A percentile compares a stretch with the other conserved stretches of the same genome.
Evolutionary conservation across 2,329 filamentous ascomycete species (phyloP).

Genomic region (Plectosphaerella plurivora): DNA sequence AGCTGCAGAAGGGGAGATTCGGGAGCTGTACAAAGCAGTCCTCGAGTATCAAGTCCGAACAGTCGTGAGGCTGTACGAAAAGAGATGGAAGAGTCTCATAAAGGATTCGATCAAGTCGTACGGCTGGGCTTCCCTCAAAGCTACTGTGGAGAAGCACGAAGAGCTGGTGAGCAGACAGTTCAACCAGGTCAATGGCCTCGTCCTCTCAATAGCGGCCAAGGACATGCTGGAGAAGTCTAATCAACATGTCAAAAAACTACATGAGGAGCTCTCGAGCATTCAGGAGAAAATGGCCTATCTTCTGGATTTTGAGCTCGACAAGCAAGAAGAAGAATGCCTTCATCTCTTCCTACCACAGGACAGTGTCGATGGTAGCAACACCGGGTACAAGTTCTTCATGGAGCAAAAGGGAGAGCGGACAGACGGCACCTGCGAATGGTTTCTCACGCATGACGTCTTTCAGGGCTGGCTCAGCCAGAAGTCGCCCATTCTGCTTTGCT

Average conservation of each 20-base stretch:
- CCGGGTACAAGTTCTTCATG: constrained; percentile 25
- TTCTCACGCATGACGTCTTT: constrained; percentile 22
- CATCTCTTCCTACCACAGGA: neutral
- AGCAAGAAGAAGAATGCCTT: neutral
- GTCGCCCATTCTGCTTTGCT: constrained; percentile 25
- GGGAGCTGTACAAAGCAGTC: constrained; percentile 23
- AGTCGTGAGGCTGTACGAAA: constrained; percentile 24
- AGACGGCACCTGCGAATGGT: constrained; percentile 25
- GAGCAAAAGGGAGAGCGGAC: constrained; percentile 17
- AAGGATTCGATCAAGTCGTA: constrained; percentile 11
- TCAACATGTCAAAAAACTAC: no score
- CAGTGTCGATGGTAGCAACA: neutral
- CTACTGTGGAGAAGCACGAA: neutral
- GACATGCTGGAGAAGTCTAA: no score
- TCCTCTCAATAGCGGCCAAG: neutral
- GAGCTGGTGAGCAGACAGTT: neutral
- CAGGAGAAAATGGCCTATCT: neutral
- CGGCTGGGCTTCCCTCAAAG: constrained; percentile 15
- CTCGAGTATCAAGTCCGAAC: constrained; percentile 29
- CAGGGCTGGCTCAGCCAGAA: constrained; percentile 19
- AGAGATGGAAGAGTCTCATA: constrained; percentile 1
- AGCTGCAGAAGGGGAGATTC: neutral
- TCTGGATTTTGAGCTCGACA: neutral
- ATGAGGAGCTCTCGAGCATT: neutral
- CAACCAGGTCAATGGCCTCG: neutral